Evolutionary conservation across 1,284 basidiomycete species (phyloP), one percentile per base, ranked within the genome.

Genomic region (Porphyrellus sp.): DNA sequence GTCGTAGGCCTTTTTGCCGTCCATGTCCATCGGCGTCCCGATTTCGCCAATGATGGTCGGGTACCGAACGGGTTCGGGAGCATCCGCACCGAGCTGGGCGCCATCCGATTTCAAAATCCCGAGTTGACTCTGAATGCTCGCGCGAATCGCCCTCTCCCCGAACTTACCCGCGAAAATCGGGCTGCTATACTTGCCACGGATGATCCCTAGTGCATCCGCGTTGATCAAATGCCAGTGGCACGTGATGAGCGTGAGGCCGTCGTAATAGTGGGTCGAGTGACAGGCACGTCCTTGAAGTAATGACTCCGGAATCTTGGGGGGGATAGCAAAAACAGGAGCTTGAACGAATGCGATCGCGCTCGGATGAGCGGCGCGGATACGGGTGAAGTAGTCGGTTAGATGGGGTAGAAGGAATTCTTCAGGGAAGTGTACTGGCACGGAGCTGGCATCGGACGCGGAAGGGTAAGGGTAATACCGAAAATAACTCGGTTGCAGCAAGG

Each of bases 171-270:
- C 92, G 69, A 72, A 86, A 53, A 74, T 72, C 60, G 76, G 85
- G 71, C 68, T 83, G 63, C 78, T 78, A 70, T 98, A 99, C 65
- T 93, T 93, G 18, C 92, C 92, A 37, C 96, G 77, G 37, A 98
- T 72, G 8, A 98, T 71, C 1, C 96, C 96, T 0, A 99, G 74
- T 0, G 95, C 92, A 70, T 99, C 96, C 2, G 93, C 95, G 63
- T 98, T 98, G 79, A 96, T 93, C 91, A 89, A 93, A 67, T 94
- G 90, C 94, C 92, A 96, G 61, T 94, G 91, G 28, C 89, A 77
- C 31, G 89, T 91, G 27, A 91, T 74, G 18, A 91, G 78, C 8
- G 89, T 91, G 40, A 98, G 76, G 2, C 96, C 96, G 64, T 99
- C 96, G 69, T 98, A 99, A 69, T 93, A 99, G 71, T 99, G 96